Base-by-base conservation (phyloP, 495 filamentous ascomycete genomes). In the Venustampulla echinocandica region DNA sequence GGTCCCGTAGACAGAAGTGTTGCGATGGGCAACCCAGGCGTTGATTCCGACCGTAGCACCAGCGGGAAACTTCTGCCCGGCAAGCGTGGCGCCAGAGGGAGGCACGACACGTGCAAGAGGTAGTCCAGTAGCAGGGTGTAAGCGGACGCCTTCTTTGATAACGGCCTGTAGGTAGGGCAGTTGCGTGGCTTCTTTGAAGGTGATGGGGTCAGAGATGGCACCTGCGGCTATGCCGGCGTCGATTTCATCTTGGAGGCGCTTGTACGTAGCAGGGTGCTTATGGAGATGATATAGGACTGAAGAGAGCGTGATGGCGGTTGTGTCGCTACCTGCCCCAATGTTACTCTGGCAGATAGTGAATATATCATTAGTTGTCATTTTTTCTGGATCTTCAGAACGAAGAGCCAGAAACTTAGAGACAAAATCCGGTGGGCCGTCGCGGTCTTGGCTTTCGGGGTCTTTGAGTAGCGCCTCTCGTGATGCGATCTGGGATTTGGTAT, bases 141-240 rank as follows among this genome's bases (percentile, higher is more conserved):
- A 34, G 0, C 81, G 73, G 57, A 84, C 63, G 0, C 67, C 65
- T 56, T 86, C 82, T 42, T 81, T 75, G 46, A 85, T 69, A 11
- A 75, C 70, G 0, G 81, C 77, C 30, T 76, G 71, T 9, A 84
- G 68, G 49, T 82, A 85, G 1, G 67, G 71, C n/a, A 84, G 60
- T 0, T 66, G 61, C 24, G 74, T 69, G 19, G 61, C 69, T 30
- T 74, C 67, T 40, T 69, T 67, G 49, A 73, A 75, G 2, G 60
- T 65, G 4, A 66, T 47, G 60, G 62, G 10, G 46, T 52, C 1
- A 34, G 28, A 37, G 33, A 50, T 35, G 14, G 1, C 15, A 2
- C 47, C 47, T 3, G 22, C 18, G 1, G 1, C 41, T 1, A 55
- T 61, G 14, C 61, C 64, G 0, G 58, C 53, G 4, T 69, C 61